Percentiles rank a stretch among this genome's conserved stretches.
phyloP scores from a whole-genome alignment of 257 asterid genomes.

The Nicotiana sylvestris region DNA sequence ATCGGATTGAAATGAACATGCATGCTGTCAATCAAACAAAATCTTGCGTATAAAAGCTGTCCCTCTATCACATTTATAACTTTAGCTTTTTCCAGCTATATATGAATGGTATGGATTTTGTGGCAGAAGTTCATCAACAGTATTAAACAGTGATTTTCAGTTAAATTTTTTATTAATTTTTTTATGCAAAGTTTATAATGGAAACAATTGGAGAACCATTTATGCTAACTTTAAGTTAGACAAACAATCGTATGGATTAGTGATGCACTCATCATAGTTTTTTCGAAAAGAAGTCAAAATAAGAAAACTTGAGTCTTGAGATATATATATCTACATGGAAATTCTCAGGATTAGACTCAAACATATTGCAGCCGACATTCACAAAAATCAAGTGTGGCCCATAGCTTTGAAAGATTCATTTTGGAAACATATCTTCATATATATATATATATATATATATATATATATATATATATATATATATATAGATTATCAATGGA shows the following conservation, averaged over 20 bases:
- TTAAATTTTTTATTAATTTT: background rate
- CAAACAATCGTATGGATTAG: background rate
- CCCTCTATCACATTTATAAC: background rate
- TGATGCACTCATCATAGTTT: background rate
- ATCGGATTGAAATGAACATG: background rate
- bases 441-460: too few relatives aligned
- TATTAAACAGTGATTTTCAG: conserved; percentile 3
- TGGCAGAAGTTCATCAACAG: background rate
- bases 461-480: too few relatives aligned
- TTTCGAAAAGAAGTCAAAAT: background rate
- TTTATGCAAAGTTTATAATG: background rate
- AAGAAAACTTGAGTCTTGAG: background rate
- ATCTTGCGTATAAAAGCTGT: background rate
- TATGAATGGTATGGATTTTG: background rate
- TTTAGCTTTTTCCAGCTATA: background rate
- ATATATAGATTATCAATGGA: too few relatives aligned
- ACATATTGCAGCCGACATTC: too few relatives aligned
- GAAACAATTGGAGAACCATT: background rate
- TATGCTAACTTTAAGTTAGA: background rate
- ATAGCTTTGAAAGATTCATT: too few relatives aligned
- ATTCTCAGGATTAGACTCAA: too few relatives aligned
- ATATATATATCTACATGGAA: too few relatives aligned
- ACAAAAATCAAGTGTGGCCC: too few relatives aligned
- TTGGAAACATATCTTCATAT: too few relatives aligned
- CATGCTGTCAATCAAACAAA: background rate